Base-by-base conservation (phyloP, 495 filamentous ascomycete species). In the Pseudotulostoma volvatum region DNA sequence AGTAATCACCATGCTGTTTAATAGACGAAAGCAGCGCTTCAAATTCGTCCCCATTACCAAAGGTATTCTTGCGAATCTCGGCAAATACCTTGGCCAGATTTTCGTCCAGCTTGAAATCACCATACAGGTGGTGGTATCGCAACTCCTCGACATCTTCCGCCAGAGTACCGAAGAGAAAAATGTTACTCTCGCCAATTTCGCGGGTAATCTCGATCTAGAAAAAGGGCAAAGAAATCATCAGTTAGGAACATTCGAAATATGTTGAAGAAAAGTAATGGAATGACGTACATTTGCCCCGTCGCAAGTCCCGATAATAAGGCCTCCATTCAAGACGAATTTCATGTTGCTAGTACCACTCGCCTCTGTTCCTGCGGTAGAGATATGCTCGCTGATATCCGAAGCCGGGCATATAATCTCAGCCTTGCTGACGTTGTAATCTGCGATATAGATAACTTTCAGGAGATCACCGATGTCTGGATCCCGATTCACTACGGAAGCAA, bases 391-490 rank as follows among this genome's bases (percentile, higher is more conserved):
- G 52, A 97, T 77, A 53, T 97, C 90, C 11, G 84, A 93, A 8
- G 90, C 90, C 4, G 90, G 90, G 37, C 76, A 73, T 46, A 97
- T 94, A 44, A 96, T 83, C 61, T 97, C 90, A 11, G 90, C 92
- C 66, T 96, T 96, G 73, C 84, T 93, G 49, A 97, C 90, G 45
- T 97, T 97, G 71, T 97, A 97, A 64, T 97, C 90, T 53, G 90
- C 84, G 33, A 97, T 58, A 63, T 95, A 97, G 50, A 97, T 73
- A 36, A 97, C 92, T 69, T 97, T 97, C 50, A 97, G 67, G 14
- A 92, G 69, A 53, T 96, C 88, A 17, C 87, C 87, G 51, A 96
- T 74, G 34, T 96, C 90, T 25, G 73, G 63, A 51, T 97, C 90
- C 7, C 77, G 79, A 61, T 97, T 97, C 44, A 97, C 79, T 2